Base-by-base conservation (phyloP, 441 rosid genomes). In the Gossypium trilobum region DNA sequence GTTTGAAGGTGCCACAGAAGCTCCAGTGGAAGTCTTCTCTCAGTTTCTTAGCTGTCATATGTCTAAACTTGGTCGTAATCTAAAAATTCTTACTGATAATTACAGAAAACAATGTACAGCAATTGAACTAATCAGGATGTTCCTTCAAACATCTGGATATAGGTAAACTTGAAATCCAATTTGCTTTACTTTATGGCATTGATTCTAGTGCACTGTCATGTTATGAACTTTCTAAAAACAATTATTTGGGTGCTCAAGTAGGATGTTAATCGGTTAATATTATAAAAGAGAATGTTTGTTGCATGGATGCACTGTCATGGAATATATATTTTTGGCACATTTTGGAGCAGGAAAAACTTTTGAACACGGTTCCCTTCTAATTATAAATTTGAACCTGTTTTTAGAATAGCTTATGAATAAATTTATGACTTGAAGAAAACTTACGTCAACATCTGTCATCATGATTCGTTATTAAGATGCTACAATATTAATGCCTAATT, bases 41-140 rank as follows among this genome's bases (percentile, higher is more conserved):
- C 96, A 91, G 74, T 78, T 87, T 71, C 75, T 90, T 20, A 85
- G 87, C 66, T 82, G 82, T 78, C 96, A 91, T 84, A 78, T 88
- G 57, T 73, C 74, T 82, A 91, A 91, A 81, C 82, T 91, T 22
- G 97, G 97, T 51, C 81, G 82, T 52, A 87, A 36, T 58, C 80
- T 91, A 80, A 93, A 85, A 83, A 78, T 90, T 84, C 93, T 93
- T 23, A 71, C 90, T 66, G 95, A 90, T 79, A 87, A 86, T 83
- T 93, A 93, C 85, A 83, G 83, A 77, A 86, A 83, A 78, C 94
- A 91, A 74, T 91, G 89, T 82, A 88, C 98, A 10, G 95, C 93
- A 13, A 48, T 82, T 66, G 97, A 90, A 81, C 82, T 93, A 74
- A 80, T 93, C 61, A 90, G 84, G 79, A 93, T 93, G 98, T 93